phyloP scores from a whole-genome alignment of 2,329 filamentous ascomycete species.

The Aspergillus carbonarius region DNA sequence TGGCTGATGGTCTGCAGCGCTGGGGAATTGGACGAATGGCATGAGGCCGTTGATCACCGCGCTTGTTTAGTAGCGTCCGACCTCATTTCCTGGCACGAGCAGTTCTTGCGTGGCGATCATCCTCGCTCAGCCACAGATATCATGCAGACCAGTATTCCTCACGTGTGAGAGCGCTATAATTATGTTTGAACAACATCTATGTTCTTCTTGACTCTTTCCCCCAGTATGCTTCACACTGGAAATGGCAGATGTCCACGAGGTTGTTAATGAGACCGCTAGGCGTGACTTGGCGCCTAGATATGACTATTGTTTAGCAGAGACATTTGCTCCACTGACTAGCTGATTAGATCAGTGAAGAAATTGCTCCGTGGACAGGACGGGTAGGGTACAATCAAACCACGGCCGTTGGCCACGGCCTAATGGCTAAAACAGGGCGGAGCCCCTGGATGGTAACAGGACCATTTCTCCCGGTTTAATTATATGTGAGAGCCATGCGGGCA shows the following conservation, averaged over 20 bases:
- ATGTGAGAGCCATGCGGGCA: not conserved
- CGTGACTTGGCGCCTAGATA: not conserved
- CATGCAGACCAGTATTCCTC: not conserved
- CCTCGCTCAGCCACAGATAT: not conserved
- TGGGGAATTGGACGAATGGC: not conserved
- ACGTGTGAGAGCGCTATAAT: not conserved
- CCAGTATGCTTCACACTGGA: not conserved
- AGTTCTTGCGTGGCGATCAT: not conserved
- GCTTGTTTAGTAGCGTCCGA: not conserved
- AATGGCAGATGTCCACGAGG: not conserved
- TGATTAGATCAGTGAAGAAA: not conserved
- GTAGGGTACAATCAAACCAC: not conserved
- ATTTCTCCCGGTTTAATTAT: not conserved
- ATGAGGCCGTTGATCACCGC: not conserved
- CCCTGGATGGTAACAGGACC: not conserved
- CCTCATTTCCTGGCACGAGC: not conserved
- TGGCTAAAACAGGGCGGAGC: not conserved
- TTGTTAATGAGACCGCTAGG: not conserved
- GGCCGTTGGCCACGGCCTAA: not conserved
- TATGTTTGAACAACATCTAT: not conserved
- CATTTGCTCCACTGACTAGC: not conserved
- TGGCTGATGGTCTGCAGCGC: not conserved
- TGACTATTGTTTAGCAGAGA: not conserved
- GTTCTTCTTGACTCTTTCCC: not conserved
- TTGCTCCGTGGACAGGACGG: not conserved